A percentile compares a stretch with the other conserved stretches of the same genome.
phyloP scores from a whole-genome alignment of 2,329 filamentous ascomycete species.

The Colletotrichum sidae region DNA sequence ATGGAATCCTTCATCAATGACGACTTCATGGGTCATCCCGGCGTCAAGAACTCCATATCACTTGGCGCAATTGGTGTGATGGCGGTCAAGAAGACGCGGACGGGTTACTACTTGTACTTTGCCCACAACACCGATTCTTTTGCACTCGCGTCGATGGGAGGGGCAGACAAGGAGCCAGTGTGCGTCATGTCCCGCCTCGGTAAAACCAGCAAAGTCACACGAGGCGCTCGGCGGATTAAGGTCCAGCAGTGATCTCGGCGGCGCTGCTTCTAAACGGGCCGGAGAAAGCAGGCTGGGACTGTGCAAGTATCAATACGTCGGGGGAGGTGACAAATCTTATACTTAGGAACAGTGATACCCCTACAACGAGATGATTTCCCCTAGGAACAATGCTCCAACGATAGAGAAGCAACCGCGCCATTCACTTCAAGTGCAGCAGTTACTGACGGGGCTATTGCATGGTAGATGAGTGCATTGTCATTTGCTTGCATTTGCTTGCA shows the following conservation, averaged over 20 bases:
- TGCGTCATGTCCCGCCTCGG: conserved; percentile 89
- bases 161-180: conserved; percentile 77
- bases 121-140: conserved; percentile 94
- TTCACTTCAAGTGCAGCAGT: not conserved
- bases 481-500: too few species aligned
- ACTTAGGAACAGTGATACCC: conserved; percentile 31
- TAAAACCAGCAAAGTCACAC: conserved; percentile 63
- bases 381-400: conserved; percentile 6
- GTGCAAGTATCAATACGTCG: too few species aligned
- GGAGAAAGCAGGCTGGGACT: too few species aligned
- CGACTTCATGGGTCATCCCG: conserved; percentile 95
- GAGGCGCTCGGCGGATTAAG: conserved; percentile 64
- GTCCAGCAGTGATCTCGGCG: conserved; percentile 34
- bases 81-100: conserved; percentile 83
- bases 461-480: too few species aligned
- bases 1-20: conserved; percentile 81
- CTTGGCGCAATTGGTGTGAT: conserved; percentile 92
- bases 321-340: not conserved
- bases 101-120: conserved; percentile 88
- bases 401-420: too few species aligned
- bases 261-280: not conserved
- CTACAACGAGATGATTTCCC: conserved; percentile 11
- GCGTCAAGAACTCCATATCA: conserved; percentile 82
- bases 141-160: conserved; percentile 90
- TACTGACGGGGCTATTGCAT: too few species aligned